Conservation (phyloP, 345 rosid species). For the Sonneratia caseolaris region DNA sequence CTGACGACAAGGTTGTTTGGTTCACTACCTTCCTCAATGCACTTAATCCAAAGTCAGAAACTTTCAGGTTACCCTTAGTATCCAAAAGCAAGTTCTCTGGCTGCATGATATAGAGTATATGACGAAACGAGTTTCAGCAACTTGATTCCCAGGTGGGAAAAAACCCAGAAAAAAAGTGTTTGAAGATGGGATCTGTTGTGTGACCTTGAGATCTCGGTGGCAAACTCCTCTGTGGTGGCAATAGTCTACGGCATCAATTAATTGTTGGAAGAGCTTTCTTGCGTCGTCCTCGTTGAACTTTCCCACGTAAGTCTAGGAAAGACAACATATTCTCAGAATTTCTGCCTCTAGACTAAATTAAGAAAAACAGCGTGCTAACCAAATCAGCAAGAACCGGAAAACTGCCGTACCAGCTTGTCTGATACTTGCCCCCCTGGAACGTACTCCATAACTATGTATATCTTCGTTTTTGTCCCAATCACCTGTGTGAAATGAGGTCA, state of each 20-base stretch:
- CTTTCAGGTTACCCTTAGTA: constrained; percentile 59
- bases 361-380: neutral
- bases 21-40: constrained; percentile 49
- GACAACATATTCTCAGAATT: neutral
- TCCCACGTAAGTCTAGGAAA: constrained; percentile 35
- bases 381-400: constrained; percentile 4
- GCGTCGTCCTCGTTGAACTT: constrained; percentile 62
- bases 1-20: constrained; percentile 2
- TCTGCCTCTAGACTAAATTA: neutral
- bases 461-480: constrained; percentile 73
- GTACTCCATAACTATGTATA: constrained; percentile 79
- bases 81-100: constrained; percentile 84
- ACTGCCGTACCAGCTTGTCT: constrained; percentile 55
- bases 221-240: constrained; percentile 86
- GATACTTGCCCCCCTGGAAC: constrained; percentile 77
- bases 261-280: constrained; percentile 64
- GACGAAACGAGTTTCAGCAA: constrained; percentile 4
- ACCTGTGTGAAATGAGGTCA: constrained; percentile 33
- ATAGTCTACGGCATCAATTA: constrained; percentile 79
- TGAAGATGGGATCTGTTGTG: neutral
- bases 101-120: constrained; percentile 22
- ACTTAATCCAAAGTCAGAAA: constrained; percentile 81
- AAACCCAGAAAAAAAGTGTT: neutral
- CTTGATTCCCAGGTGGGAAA: neutral
- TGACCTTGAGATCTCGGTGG: constrained; percentile 85